phyloP scores from a whole-genome alignment of 2,329 filamentous ascomycete genomes.

The Ascochyta koolunga region DNA sequence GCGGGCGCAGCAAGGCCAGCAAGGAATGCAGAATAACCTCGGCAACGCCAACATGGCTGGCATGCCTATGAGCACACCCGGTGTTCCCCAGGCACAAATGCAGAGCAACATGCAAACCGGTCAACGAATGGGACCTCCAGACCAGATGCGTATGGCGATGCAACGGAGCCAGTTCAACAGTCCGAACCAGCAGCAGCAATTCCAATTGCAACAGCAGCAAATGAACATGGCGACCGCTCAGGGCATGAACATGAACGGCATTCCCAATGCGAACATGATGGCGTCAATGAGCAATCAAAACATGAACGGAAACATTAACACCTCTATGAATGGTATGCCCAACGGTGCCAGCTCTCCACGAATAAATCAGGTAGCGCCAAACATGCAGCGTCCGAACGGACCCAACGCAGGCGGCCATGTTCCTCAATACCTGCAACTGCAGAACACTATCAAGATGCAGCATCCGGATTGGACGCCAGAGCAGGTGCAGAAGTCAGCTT shows the following conservation, averaged over 20 bases:
- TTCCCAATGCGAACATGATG: slow-evolving; percentile 46
- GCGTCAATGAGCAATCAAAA: slow-evolving; percentile 39
- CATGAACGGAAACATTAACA: slow-evolving; percentile 44
- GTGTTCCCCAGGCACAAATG: slow-evolving; percentile 73
- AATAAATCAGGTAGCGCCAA: slow-evolving; percentile 37
- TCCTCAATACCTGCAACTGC: slow-evolving; percentile 41
- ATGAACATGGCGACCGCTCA: slow-evolving; percentile 45
- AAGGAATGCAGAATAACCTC: slow-evolving; percentile 57
- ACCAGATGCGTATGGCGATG: slow-evolving; percentile 49
- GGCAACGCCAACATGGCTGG: slow-evolving; percentile 56
- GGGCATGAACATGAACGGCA: slow-evolving; percentile 41
- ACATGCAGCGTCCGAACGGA: slow-evolving; percentile 37
- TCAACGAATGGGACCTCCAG: slow-evolving; percentile 60
- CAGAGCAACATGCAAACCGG: slow-evolving; percentile 64
- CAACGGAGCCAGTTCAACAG: slow-evolving; percentile 43
- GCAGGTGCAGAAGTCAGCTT: slow-evolving; percentile 43
- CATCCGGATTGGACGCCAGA: slow-evolving; percentile 46
- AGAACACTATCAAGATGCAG: slow-evolving; percentile 41
- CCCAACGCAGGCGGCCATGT: slow-evolving; percentile 43
- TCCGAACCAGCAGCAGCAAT: slow-evolving; percentile 44
- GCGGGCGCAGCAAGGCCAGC: slow-evolving; percentile 44
- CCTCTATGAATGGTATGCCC: slow-evolving; percentile 43
- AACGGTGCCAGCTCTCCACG: slow-evolving; percentile 45
- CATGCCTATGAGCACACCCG: slow-evolving; percentile 61
- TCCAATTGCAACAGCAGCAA: slow-evolving; percentile 42